Percentiles rank a stretch among this genome's conserved stretches.
Evolutionary conservation across 257 asterid species (phyloP).

Genomic region (Coffea eugenioides): DNA sequence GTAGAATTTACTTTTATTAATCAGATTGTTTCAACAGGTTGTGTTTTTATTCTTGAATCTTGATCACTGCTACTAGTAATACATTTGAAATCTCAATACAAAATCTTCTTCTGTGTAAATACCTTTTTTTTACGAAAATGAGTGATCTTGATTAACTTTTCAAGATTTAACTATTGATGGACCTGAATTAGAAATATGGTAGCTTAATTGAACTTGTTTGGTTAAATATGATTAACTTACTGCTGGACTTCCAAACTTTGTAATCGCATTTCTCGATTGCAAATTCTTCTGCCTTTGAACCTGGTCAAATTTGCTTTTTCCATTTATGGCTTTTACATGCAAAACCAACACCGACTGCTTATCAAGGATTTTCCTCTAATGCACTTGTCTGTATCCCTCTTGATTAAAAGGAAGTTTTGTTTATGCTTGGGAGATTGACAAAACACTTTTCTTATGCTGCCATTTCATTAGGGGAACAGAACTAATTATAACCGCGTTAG

Average conservation of each 20-base stretch:
- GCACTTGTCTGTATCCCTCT: not conserved
- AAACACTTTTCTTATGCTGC: not conserved
- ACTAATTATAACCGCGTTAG: conserved; percentile 56
- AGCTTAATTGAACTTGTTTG: not conserved
- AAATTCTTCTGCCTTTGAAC: not conserved
- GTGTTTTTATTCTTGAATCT: not conserved
- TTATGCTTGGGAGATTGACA: not conserved
- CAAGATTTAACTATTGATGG: not conserved
- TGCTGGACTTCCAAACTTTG: not conserved
- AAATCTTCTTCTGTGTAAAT: not conserved
- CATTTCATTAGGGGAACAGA: conserved; percentile 59
- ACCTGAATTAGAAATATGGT: not conserved
- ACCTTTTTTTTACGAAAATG: not conserved
- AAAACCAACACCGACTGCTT: not conserved
- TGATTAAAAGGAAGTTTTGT: not conserved
- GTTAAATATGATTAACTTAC: not conserved
- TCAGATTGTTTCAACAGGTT: not conserved
- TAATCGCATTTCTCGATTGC: not conserved
- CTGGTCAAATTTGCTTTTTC: not conserved
- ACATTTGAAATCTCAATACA: not conserved
- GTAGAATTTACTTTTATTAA: conserved; percentile 31
- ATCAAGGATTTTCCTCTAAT: not conserved
- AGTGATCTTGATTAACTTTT: not conserved
- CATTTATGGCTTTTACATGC: not conserved
- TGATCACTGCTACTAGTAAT: not conserved